Conservation (phyloP, 164 flowering plant genomes). For the Nymphaea thermarum region DNA sequence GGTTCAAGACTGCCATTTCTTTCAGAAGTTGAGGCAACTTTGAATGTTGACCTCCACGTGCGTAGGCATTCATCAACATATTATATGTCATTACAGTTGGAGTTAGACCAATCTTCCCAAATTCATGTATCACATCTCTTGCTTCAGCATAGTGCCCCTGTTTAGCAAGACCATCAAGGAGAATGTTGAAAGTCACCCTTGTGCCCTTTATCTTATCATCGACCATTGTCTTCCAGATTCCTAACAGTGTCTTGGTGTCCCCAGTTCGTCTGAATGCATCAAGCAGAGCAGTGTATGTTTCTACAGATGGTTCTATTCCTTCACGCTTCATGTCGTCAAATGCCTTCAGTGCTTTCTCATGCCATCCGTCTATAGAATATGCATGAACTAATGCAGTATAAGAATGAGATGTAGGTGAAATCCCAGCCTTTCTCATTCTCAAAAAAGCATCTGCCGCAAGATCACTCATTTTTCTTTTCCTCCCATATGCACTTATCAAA, state of each 20-base stretch:
- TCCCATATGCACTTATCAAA: constrained; percentile 82
- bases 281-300: constrained; percentile 79
- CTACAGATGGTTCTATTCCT: constrained; percentile 63
- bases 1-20: constrained; percentile 64
- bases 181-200: constrained; percentile 65
- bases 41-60: constrained; percentile 74
- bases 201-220: constrained; percentile 60
- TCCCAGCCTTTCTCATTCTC: constrained; percentile 71
- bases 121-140: constrained; percentile 74
- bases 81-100: constrained; percentile 88
- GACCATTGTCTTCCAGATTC: constrained; percentile 74
- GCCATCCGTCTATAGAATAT: constrained; percentile 74
- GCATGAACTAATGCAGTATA: constrained; percentile 91
- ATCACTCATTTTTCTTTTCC: constrained; percentile 76
- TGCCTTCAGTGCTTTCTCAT: constrained; percentile 60
- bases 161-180: constrained; percentile 87
- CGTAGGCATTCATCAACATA: constrained; percentile 93
- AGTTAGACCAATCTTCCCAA: constrained; percentile 58
- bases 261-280: constrained; percentile 90
- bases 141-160: constrained; percentile 80
- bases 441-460: constrained; percentile 82
- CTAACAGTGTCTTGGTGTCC: constrained; percentile 52
- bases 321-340: constrained; percentile 69
- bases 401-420: constrained; percentile 70
- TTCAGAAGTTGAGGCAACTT: constrained; percentile 78